Conservation (phyloP, 495 filamentous ascomycete species). For the Neurospora sp. region DNA sequence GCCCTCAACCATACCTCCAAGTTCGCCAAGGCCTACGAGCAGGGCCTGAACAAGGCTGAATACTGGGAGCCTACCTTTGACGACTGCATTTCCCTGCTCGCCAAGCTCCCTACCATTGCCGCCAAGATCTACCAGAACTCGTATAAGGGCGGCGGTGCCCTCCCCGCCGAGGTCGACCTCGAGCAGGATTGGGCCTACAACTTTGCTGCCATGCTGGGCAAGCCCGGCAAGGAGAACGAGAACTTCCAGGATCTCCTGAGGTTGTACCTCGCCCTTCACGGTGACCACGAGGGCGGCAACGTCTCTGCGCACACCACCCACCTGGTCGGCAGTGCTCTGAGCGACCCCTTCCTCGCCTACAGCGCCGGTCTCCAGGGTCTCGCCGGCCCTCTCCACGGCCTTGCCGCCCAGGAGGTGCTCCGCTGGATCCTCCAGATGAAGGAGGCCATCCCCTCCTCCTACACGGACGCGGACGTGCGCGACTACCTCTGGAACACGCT, state of each 20-base stretch:
- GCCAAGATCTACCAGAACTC: slow-evolving; percentile 94
- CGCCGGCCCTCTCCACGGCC: slow-evolving; percentile 68
- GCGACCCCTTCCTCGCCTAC: slow-evolving; percentile 92
- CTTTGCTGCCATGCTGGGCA: slow-evolving; percentile 93
- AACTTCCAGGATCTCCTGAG: slow-evolving; percentile 93
- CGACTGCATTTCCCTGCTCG: slow-evolving; percentile 84
- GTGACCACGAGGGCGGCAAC: slow-evolving; percentile 97
- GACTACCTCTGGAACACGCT: slow-evolving; percentile 88
- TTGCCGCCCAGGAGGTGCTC: slow-evolving; percentile 94
- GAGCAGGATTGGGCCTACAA: slow-evolving; percentile 97
- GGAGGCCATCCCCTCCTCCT: slow-evolving; percentile 65
- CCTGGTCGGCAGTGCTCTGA: slow-evolving; percentile 89
- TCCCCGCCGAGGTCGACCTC: slow-evolving; percentile 67
- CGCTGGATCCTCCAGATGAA: slow-evolving; percentile 95
- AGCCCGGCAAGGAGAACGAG: slow-evolving; percentile 71
- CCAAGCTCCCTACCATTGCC: slow-evolving; percentile 92
- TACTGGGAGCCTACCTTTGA: slow-evolving; percentile 99
- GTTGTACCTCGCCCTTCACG: slow-evolving; percentile 90
- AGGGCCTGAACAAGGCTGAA: slow-evolving; percentile 81
- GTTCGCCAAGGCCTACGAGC: slow-evolving; percentile 87
- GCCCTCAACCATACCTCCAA: slow-evolving; percentile 84
- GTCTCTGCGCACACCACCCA: slow-evolving; percentile 97
- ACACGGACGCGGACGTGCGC: slow-evolving; percentile 68
- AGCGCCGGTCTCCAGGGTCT: slow-evolving; percentile 92
- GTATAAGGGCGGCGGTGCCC: slow-evolving; percentile 62